Conservation (phyloP, 2,329 filamentous ascomycete genomes). For the Pseudopyrenochaeta lycopersici region DNA sequence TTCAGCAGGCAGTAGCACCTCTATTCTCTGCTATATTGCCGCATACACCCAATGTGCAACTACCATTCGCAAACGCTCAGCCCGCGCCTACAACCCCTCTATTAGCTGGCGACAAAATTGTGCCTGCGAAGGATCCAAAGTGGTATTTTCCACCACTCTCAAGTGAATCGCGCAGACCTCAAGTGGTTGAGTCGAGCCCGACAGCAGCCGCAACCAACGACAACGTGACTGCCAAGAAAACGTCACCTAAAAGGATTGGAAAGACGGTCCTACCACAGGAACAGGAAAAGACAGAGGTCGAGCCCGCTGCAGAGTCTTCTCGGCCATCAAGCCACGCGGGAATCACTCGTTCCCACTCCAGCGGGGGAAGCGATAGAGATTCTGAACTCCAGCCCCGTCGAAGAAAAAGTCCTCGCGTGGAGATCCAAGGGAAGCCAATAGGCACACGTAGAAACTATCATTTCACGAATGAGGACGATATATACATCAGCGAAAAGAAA, state of each 20-base stretch:
- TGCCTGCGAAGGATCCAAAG: slow-evolving; percentile 37
- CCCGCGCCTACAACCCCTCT: slow-evolving; percentile 10
- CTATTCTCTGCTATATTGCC: slow-evolving; percentile 26
- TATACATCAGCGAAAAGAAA: slow-evolving; percentile 46
- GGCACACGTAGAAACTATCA: slow-evolving; percentile 8
- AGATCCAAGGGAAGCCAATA: slow-evolving; percentile 11
- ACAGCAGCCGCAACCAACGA: neutral
- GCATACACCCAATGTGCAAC: slow-evolving; percentile 12
- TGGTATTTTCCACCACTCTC: slow-evolving; percentile 38
- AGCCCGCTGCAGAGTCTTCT: neutral
- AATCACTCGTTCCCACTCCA: neutral
- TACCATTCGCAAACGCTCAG: slow-evolving; percentile 4
- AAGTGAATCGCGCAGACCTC: neutral
- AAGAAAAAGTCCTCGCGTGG: slow-evolving; percentile 20
- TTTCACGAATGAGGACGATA: slow-evolving; percentile 46
- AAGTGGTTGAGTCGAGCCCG: slow-evolving; percentile 18
- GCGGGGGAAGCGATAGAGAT: neutral
- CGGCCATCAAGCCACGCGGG: neutral
- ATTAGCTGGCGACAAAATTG: slow-evolving; percentile 15
- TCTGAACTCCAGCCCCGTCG: slow-evolving; percentile 1
- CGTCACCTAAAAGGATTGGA: neutral
- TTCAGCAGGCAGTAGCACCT: slow-evolving; percentile 35
- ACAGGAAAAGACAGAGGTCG: neutral
- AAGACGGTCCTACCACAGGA: neutral
- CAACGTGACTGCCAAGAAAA: slow-evolving; percentile 1